Percentiles rank a stretch among this genome's conserved stretches.
Conservation (phyloP, 352 stramenopile genomes). For the Phytophthora pseudosyringae region DNA sequence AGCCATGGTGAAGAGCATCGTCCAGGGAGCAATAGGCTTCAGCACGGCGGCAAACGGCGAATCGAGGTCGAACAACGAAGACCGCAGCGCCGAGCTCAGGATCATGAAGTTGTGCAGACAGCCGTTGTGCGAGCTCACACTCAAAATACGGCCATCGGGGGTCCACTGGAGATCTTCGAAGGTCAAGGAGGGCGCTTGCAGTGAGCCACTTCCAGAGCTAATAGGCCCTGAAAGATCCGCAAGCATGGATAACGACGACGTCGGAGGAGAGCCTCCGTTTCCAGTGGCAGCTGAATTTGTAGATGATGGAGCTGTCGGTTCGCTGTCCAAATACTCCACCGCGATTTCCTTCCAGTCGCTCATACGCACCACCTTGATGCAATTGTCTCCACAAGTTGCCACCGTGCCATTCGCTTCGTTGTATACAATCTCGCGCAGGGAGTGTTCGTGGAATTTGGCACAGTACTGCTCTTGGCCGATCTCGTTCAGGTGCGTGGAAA, state of each 20-base stretch:
- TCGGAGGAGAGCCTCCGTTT: slow-evolving; percentile 20
- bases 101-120: slow-evolving; percentile 93
- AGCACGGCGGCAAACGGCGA: slow-evolving; percentile 62
- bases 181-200: slow-evolving; percentile 42
- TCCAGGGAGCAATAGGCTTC: slow-evolving; percentile 67
- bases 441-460: slow-evolving; percentile 83
- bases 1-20: slow-evolving; percentile 65
- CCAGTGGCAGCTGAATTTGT: slow-evolving; percentile 17
- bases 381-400: slow-evolving; percentile 87
- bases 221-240: slow-evolving; percentile 31
- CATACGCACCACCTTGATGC: slow-evolving; percentile 93
- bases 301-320: slow-evolving; percentile 32
- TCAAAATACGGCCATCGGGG: slow-evolving; percentile 91
- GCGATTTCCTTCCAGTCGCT: slow-evolving; percentile 90
- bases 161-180: slow-evolving; percentile 89
- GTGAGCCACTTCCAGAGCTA: slow-evolving; percentile 27
- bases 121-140: slow-evolving; percentile 81
- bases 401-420: slow-evolving; percentile 87
- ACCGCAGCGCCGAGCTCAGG: slow-evolving; percentile 63
- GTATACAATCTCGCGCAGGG: slow-evolving; percentile 80
- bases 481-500: slow-evolving; percentile 90
- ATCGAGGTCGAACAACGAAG: slow-evolving; percentile 66
- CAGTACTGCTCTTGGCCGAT: slow-evolving; percentile 90
- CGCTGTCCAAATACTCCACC: slow-evolving; percentile 75
- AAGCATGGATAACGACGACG: slow-evolving; percentile 31